Base-by-base conservation (phyloP, 345 rosid species). In the rapeseed (Brassica napus) region DNA sequence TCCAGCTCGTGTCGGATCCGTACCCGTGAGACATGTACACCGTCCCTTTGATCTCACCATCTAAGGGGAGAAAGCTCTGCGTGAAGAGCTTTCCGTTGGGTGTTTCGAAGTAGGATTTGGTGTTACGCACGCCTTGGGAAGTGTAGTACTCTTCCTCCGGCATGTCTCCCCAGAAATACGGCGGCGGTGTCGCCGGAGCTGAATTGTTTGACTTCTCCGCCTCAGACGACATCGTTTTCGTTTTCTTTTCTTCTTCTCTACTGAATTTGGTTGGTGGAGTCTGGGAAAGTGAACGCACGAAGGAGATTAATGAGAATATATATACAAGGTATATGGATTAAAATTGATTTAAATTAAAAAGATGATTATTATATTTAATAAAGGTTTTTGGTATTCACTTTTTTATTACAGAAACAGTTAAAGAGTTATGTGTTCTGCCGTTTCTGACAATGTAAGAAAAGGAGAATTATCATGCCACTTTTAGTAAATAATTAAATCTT, bases 1-100 rank as follows among this genome's bases (percentile, higher is more conserved):
- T 10, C 99, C 98, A 95, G 1, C 96, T 94, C 0, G 98, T 87
- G 60, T 95, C 99, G 4, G 98, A 91, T 80, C 97, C 99, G 34
- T 92, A 95, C 28, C 98, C 99, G 35, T 95, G 98, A 58, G 90
- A 79, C 98, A 91, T 92, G 83, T 71, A 90, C 6, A 92, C 98
- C 2, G 96, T 59, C 4, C 82, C 99, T 82, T 91, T 95, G 82
- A 92, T 84, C 18, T 87, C 77, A 47, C 84, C 76, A 75, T 91
- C 96, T 72, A 94, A 76, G 0, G 99, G 98, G 6, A 92, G 8
- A 70, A 94, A 92, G 62, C 91, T 82, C 87, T 94, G 97, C 0
- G 94, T 90, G 77, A 92, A 95, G 79, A 95, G 77, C 81, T 87
- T 95, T 14, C 96, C 98, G 77, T 89, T 81, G 34, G 93, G 96